Base-by-base conservation (phyloP, 2,329 filamentous ascomycete genomes). In the Xylariomycetidae sp. region DNA sequence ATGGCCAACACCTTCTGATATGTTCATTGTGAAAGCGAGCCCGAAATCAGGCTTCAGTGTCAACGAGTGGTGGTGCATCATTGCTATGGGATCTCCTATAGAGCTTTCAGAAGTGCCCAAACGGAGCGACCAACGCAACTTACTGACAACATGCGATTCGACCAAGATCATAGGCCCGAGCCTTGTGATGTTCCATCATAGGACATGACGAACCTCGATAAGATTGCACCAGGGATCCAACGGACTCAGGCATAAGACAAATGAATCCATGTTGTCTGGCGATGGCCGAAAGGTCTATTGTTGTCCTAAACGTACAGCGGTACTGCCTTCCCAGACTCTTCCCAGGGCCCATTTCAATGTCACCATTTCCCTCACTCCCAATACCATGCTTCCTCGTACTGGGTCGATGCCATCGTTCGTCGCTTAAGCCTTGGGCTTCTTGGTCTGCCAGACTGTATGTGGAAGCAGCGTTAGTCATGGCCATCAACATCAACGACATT, bases 361-460 rank as follows among this genome's bases (percentile, higher is more conserved):
- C 15, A 14, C 25, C n/a, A 18, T 23, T 19, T 13, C 25, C n/a
- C 16, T 18, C 15, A 28, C 25, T 10, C 29, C 16, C 17, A 19
- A 15, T 18, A 20, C 27, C 24, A 17, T 23, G 19, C 23, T n/a
- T 26, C 31, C 19, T 13, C 5, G 19, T 26, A 39, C 31, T 15
- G 29, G 22, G 24, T 29, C 18, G 27, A 25, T 18, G 22, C 17
- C 18, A 23, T 26, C 28, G 37, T 41, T 26, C 19, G 23, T 16
- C 15, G 32, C 39, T 57, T 65, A 67, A 49, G 48, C 44, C 55
- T 61, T 61, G 56, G 63, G 59, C 63, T 67, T 67, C 50, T 65
- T 59, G 43, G 58, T 65, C 58, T 68, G 65, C 63, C 65, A 76
- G 53, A 64, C 72, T 76, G 50, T 12, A 32, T 7, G 15, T 6